phyloP scores from a whole-genome alignment of 1,139 yeast species.

The Blastobotrys persicus region DNA sequence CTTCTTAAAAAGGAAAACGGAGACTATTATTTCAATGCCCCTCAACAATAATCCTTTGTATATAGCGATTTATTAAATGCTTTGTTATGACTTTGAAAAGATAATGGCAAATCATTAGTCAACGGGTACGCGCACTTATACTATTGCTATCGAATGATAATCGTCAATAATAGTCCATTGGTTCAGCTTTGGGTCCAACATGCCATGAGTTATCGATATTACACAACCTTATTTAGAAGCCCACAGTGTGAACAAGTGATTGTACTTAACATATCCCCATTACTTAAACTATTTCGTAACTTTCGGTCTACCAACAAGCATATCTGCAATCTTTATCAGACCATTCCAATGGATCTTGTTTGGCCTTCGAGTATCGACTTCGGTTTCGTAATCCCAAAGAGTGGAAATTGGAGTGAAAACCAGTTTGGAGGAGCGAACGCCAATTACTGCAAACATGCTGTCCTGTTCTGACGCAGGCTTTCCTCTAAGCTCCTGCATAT shows the following conservation, averaged over 20 bases:
- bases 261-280: background rate
- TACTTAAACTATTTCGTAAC: conserved; percentile 9
- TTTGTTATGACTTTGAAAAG: too few relatives aligned
- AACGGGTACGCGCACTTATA: too few relatives aligned
- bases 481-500: conserved; percentile 28
- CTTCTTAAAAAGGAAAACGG: conserved; percentile 50
- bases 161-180: too few relatives aligned
- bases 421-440: conserved; percentile 76
- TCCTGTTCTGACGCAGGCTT: conserved; percentile 37
- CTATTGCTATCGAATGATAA: too few relatives aligned
- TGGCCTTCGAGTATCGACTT: conserved; percentile 77
- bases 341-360: conserved; percentile 81
- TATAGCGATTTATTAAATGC: too few relatives aligned
- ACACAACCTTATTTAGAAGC: too few relatives aligned
- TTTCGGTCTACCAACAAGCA: conserved; percentile 68
- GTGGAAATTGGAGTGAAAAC: conserved; percentile 69
- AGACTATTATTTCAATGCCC: conserved; percentile 37
- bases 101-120: too few relatives aligned
- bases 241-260: too few relatives aligned
- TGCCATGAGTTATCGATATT: too few relatives aligned
- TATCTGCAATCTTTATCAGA: conserved; percentile 75
- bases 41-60: conserved; percentile 1
- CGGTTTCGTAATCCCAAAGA: conserved; percentile 84
- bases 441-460: conserved; percentile 79
- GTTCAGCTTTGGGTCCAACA: too few relatives aligned